Base-by-base conservation (phyloP, 768 basidiomycete species). In the Lactarius sp. region DNA sequence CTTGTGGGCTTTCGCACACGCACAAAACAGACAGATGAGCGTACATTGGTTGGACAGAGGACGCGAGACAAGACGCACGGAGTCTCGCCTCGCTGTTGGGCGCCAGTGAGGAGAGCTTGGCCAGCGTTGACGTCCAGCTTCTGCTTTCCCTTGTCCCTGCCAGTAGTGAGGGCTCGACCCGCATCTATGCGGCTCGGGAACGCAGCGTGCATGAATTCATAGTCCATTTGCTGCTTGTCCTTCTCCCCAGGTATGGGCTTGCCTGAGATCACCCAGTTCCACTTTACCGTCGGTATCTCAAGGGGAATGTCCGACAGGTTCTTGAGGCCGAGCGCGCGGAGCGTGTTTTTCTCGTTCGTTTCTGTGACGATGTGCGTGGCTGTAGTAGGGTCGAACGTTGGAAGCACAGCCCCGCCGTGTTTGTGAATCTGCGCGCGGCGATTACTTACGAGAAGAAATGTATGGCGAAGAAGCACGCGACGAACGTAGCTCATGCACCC, bases 301-400 rank as follows among this genome's bases (percentile, higher is more conserved):
- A 47, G 71, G 4, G 89, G 88, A 50, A 92, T 85, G 4, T 88
- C 80, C 7, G 71, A 73, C 16, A 86, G 71, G 6, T 63, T 73
- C 67, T 78, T 83, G 22, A 87, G 69, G 1, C 83, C 82, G 3
- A 87, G 73, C 1, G 78, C 73, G 16, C 58, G 66, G 3, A 78
- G 73, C 6, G 47, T 78, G 74, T 16, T 76, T 60, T 14, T 41
- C 50, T 59, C 62, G 56, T 39, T 59, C 56, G 46, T 65, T 56
- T 83, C 84, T 7, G 84, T 83, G 37, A 92, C 77, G 57, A 92
- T 85, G 68, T 90, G 87, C 4, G 90, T 90, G 34, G 87, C 81
- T 8, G 71, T 65, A 5, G 69, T 65, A 3, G 83, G 75, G 65
- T 91, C 84, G 68, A 82, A 92, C 41, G 69, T 75, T 2, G 87